Evolutionary conservation across 305 asterid species (phyloP).

Genomic region (Fraxinus baroniana): DNA sequence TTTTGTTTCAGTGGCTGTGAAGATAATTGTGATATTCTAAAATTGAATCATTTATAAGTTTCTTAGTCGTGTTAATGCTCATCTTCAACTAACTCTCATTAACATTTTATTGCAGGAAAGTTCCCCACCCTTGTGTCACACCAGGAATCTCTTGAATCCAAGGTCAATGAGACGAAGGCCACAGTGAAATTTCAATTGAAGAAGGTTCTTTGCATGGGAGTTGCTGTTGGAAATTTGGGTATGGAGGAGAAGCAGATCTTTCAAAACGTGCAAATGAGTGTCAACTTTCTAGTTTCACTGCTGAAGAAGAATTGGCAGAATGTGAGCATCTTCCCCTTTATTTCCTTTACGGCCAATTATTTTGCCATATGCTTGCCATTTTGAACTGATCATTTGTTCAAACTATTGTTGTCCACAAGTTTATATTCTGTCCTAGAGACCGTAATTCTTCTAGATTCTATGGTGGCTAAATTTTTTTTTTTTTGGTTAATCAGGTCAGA

Average conservation of each 20-base stretch:
- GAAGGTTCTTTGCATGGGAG: conserved; percentile 77
- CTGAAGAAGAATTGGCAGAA: conserved; percentile 74
- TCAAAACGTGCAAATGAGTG: conserved; percentile 69
- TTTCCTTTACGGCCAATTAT: background rate
- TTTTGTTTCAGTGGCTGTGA: background rate
- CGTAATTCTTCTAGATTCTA: background rate
- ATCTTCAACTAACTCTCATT: background rate
- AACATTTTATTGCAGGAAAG: conserved; percentile 43
- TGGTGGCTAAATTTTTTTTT: background rate
- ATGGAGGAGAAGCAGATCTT: conserved; percentile 74
- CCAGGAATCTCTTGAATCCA: conserved; percentile 63
- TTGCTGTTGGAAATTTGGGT: conserved; percentile 61
- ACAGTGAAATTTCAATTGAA: conserved; percentile 66
- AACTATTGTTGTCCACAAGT: background rate
- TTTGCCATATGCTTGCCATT: background rate
- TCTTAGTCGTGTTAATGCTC: background rate
- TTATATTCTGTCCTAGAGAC: background rate
- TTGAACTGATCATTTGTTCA: background rate
- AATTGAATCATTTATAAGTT: background rate
- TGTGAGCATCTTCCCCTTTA: conserved; percentile 30
- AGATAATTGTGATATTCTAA: background rate
- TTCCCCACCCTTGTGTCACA: conserved; percentile 63
- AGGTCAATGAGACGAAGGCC: conserved; percentile 66
- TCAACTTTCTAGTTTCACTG: conserved; percentile 58
- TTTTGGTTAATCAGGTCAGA: conserved; percentile 44